Base-by-base conservation (phyloP, 1,284 basidiomycete genomes). In the Heterobasidion occidentale region DNA sequence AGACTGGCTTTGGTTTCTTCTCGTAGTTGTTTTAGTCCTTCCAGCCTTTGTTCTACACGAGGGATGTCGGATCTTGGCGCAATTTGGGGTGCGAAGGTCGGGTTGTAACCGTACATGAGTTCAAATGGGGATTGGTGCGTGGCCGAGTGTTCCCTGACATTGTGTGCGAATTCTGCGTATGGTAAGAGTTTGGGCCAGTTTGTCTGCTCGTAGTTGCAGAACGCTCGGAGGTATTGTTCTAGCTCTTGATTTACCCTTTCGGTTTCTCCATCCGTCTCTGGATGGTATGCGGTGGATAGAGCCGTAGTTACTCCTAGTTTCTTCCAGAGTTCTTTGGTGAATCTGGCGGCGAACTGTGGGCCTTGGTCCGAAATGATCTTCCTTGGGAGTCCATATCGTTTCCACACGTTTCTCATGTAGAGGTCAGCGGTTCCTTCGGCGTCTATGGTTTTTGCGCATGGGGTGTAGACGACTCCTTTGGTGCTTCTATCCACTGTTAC, bases 191-290 rank as follows among this genome's bases (percentile, higher is more conserved):
- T 4, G 0, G 34, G 36, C 60, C 60, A 61, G 12, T 59, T 46
- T 19, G 55, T 35, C 15, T 52, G 54, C 15, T 57, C 20, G 44
- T n/a, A 14, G 14, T 36, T 47, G 36, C 57, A 60, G 52, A 59
- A 59, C 1, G 51, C 52, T 2, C 45, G 48, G 0, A 63, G 48
- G 34, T 51, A 55, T 17, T 44, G 20, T 38, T 61, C 54, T 0
- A 61, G 19, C 36, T 56, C 47, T 52, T 60, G 58, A 44, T 63
- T 61, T 7, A 56, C 48, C 0, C 56, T 20, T 52, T 63, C 57
- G 4, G 56, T 59, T 46, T 65, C 54, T 48, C 52, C 34, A 33
- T 57, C 49, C 1, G 46, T 51, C n/a, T 51, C 36, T 2, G 56
- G 52, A 15, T 57, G 56, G n/a, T 57, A 57, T 7, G 56, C 53